Conservation (phyloP, 371 early-diverging fungal genomes). For the Chytridium lagenaria region DNA sequence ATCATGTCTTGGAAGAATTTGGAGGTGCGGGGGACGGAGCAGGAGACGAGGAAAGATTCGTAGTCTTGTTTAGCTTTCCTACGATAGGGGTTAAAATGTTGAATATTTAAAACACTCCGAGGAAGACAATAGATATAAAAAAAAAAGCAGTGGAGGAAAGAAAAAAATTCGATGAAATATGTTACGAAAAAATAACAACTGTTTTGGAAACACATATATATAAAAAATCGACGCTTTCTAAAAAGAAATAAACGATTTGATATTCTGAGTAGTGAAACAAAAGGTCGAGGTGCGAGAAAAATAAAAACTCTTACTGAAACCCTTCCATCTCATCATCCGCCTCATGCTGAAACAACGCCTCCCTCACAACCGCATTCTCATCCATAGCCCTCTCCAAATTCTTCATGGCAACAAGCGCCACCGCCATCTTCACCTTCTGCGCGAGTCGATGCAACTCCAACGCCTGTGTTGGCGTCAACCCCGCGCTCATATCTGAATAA, state of each 20-base stretch:
- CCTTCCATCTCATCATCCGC: slow-evolving; percentile 6
- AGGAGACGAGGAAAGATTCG: neutral
- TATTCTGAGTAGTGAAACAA: neutral
- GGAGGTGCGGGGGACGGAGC: neutral
- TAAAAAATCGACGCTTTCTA: neutral
- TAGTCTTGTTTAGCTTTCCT: slow-evolving; percentile 12
- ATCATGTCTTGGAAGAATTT: slow-evolving; percentile 15
- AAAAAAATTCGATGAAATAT: neutral
- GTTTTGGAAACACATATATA: neutral
- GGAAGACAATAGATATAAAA: neutral
- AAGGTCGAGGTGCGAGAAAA: neutral
- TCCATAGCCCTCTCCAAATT: slow-evolving; percentile 25
- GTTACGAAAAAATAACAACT: neutral
- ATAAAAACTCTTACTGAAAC: neutral
- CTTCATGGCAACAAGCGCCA: slow-evolving; percentile 39
- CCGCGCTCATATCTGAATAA: neutral
- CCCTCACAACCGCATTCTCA: neutral
- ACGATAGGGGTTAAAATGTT: neutral
- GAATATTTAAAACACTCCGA: too few relatives aligned
- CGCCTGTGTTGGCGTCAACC: slow-evolving; percentile 35
- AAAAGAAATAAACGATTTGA: neutral
- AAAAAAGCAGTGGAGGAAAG: slow-evolving; percentile 2
- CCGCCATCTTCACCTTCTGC: slow-evolving; percentile 36
- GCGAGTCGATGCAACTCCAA: slow-evolving; percentile 34
- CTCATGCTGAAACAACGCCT: neutral